Evolutionary conservation across 108 stramenopile genomes (phyloP).

Genomic region (Conticribra guillardii): DNA sequence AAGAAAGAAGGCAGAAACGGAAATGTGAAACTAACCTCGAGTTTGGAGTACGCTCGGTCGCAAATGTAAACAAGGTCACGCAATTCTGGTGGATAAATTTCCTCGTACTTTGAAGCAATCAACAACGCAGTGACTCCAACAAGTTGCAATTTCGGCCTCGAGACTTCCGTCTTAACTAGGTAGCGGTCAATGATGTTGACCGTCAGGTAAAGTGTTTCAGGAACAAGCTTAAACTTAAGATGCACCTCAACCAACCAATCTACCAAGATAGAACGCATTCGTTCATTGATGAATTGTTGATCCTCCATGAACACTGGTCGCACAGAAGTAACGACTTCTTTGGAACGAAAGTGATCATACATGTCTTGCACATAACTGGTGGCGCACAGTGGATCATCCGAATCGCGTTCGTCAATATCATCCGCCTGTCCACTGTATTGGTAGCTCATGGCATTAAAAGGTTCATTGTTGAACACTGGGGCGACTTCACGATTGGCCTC

Average conservation of each 20-base stretch:
- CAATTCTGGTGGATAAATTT: slow-evolving; percentile 98
- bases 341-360: slow-evolving; percentile 90
- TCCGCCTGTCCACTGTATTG: slow-evolving; percentile 82
- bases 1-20: not conserved
- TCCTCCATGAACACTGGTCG: slow-evolving; percentile 88
- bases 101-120: slow-evolving; percentile 99
- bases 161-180: slow-evolving; percentile 71
- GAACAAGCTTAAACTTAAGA: slow-evolving; percentile 97
- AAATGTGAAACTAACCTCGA: slow-evolving; percentile 58
- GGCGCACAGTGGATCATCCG: slow-evolving; percentile 92
- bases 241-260: slow-evolving; percentile 99
- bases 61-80: slow-evolving; percentile 98
- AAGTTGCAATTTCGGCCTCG: slow-evolving; percentile 93
- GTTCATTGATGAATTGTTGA: slow-evolving; percentile 91
- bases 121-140: slow-evolving; percentile 97
- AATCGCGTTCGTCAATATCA: slow-evolving; percentile 95
- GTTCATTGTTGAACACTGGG: not conserved
- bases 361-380: slow-evolving; percentile 96
- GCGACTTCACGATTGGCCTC: not conserved
- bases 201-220: slow-evolving; percentile 96
- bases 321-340: slow-evolving; percentile 80
- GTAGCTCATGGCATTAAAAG: slow-evolving; percentile 45
- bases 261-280: slow-evolving; percentile 96
- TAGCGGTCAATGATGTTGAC: slow-evolving; percentile 98
- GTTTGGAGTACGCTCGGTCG: slow-evolving; percentile 91